phyloP scores from a whole-genome alignment of 768 basidiomycete species.

The Crepidotus variabilis region DNA sequence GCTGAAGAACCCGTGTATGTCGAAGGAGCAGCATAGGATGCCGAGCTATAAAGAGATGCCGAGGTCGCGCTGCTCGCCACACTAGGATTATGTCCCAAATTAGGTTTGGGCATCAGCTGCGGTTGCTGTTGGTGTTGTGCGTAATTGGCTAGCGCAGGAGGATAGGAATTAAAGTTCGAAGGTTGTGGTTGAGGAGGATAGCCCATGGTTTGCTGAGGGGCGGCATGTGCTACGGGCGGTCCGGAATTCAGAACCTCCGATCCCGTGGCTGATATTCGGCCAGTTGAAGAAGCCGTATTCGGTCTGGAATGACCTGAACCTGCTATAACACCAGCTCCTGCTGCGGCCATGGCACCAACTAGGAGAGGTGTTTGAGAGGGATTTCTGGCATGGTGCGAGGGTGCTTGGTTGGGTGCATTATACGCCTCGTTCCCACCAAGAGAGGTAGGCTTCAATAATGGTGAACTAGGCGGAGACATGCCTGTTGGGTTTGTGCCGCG shows the following conservation, averaged over 20 bases:
- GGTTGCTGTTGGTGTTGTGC: slow-evolving; percentile 4
- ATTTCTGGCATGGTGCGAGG: slow-evolving; percentile 14
- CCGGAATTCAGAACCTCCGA: slow-evolving; percentile 1
- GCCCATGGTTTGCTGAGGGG: background rate
- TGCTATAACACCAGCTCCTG: slow-evolving; percentile 7
- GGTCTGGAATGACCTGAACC: slow-evolving; percentile 6
- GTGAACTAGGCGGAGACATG: slow-evolving; percentile 25
- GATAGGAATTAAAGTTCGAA: slow-evolving; percentile 6
- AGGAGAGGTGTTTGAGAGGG: slow-evolving; percentile 24
- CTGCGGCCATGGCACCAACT: slow-evolving; percentile 15
- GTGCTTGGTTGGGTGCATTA: slow-evolving; percentile 7
- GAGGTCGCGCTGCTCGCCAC: slow-evolving; percentile 5
- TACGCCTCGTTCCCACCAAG: background rate
- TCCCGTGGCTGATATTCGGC: background rate
- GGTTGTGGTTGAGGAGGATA: slow-evolving; percentile 4
- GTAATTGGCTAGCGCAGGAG: slow-evolving; percentile 2
- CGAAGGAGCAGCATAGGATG: background rate
- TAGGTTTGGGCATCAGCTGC: slow-evolving; percentile 6
- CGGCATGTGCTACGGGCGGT: background rate
- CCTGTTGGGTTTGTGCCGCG: slow-evolving; percentile 22
- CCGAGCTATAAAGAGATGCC: slow-evolving; percentile 1
- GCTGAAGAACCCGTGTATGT: background rate
- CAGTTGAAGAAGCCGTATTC: slow-evolving; percentile 6
- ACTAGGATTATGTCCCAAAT: slow-evolving; percentile 10
- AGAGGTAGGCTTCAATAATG: slow-evolving; percentile 26